phyloP scores from a whole-genome alignment of 176 grass and related monocot species.

The Oryza coarctata region DNA sequence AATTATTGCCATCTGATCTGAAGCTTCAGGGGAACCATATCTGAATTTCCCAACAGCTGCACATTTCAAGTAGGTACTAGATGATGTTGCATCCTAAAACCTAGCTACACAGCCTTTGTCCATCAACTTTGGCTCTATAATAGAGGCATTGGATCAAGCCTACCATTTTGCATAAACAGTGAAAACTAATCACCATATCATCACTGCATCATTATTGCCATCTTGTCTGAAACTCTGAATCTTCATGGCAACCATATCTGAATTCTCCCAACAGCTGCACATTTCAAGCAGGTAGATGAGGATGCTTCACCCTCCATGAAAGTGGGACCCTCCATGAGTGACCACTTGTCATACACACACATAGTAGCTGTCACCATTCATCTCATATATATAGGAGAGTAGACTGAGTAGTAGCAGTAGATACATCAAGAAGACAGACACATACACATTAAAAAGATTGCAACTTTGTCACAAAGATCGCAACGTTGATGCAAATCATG shows the following conservation, averaged over 20 bases:
- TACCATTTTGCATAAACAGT: neutral
- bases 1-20: neutral
- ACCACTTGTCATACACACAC: constrained; percentile 17
- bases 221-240: constrained; percentile 2
- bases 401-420: neutral
- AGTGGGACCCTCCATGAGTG: constrained; percentile 15
- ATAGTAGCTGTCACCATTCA: neutral
- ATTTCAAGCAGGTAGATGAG: constrained; percentile 38
- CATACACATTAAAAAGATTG: neutral
- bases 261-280: constrained; percentile 12
- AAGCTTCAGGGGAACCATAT: neutral
- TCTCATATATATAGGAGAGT: neutral
- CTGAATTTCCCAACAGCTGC: neutral
- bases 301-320: constrained; percentile 51
- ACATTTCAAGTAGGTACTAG: constrained; percentile 27
- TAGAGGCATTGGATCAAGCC: neutral
- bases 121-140: neutral
- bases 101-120: neutral
- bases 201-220: constrained; percentile 25
- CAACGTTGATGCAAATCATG: constrained; percentile 39
- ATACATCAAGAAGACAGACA: neutral
- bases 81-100: constrained; percentile 29
- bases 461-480: constrained; percentile 4
- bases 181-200: constrained; percentile 6
- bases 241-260: neutral